Evolutionary conservation across 2,329 filamentous ascomycete genomes (phyloP).

Genomic region (Hypoxylon sp.): DNA sequence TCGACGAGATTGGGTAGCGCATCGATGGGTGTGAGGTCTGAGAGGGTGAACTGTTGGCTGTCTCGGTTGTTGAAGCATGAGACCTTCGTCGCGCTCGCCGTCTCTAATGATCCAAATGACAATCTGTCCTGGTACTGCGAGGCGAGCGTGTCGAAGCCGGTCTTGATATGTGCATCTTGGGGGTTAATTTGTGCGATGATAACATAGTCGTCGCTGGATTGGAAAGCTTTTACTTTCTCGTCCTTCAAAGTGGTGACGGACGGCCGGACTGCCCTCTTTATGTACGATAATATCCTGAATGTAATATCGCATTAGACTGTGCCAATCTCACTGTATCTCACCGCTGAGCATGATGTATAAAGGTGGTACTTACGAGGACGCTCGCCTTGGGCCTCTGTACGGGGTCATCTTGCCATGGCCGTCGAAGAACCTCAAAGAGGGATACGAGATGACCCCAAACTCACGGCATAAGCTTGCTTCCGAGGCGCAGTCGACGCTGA

Average conservation of each 20-base stretch:
- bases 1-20: constrained; percentile 51
- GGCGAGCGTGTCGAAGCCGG: constrained; percentile 47
- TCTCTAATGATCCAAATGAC: constrained; percentile 50
- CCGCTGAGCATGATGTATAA: too few relatives aligned
- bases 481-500: constrained; percentile 53
- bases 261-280: constrained; percentile 41
- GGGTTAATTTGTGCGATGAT: constrained; percentile 51
- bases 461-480: constrained; percentile 51
- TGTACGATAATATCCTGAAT: constrained; percentile 45
- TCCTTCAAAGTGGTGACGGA: constrained; percentile 37
- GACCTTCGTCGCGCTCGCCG: constrained; percentile 30
- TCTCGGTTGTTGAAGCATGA: constrained; percentile 54
- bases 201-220: constrained; percentile 50
- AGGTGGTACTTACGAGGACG: constrained; percentile 46
- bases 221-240: constrained; percentile 44
- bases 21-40: constrained; percentile 45
- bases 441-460: constrained; percentile 54
- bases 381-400: constrained; percentile 55
- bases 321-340: not conserved
- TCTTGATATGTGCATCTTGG: constrained; percentile 42
- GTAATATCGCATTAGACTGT: not conserved
- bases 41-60: constrained; percentile 45
- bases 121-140: constrained; percentile 50
- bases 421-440: constrained; percentile 55
- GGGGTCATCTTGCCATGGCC: constrained; percentile 45